phyloP scores from a whole-genome alignment of 2,329 filamentous ascomycete genomes.

The Hawksworthiomyces lignivorus region DNA sequence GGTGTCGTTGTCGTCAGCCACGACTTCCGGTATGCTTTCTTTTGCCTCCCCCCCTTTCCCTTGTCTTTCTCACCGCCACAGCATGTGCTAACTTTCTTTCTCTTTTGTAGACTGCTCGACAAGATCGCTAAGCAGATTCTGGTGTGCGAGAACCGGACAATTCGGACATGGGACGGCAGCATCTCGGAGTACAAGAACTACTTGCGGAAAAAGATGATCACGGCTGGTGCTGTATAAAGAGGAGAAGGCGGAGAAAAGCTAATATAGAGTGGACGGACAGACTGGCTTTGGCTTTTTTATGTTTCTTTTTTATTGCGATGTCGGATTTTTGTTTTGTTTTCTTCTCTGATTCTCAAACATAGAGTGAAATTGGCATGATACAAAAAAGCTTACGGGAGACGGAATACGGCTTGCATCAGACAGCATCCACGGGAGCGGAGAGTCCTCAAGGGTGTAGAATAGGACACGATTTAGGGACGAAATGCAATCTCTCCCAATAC shows the following conservation, averaged over 20 bases:
- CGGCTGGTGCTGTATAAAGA: constrained; percentile 73
- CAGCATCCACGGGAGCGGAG: too few species aligned
- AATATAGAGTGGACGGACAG: constrained; percentile 7
- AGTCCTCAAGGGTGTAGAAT: too few species aligned
- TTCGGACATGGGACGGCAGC: constrained; percentile 76
- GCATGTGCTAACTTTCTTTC: not conserved
- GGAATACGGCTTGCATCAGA: too few species aligned
- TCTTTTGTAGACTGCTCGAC: constrained; percentile 86
- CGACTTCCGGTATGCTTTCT: constrained; percentile 84
- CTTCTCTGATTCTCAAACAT: constrained; percentile 5
- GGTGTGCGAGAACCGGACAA: constrained; percentile 97
- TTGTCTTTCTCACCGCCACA: constrained; percentile 2
- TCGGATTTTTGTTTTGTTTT: constrained; percentile 3
- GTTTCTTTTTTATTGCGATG: constrained; percentile 1
- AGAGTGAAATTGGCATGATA: constrained; percentile 7
- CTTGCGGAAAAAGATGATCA: constrained; percentile 98
- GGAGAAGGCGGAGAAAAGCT: not conserved
- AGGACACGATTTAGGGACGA: too few species aligned
- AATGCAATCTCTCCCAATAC: too few species aligned
- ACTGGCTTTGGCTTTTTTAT: constrained; percentile 5
- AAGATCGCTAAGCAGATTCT: constrained; percentile 99
- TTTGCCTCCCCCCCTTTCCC: not conserved
- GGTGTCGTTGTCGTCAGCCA: constrained; percentile 97
- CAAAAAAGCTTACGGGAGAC: constrained; percentile 1
- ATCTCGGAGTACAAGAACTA: constrained; percentile 98